Evolutionary conservation across 2,329 filamentous ascomycete genomes (phyloP), one percentile per base, ranked within the genome.

Genomic region (Hypoxylon sp.): DNA sequence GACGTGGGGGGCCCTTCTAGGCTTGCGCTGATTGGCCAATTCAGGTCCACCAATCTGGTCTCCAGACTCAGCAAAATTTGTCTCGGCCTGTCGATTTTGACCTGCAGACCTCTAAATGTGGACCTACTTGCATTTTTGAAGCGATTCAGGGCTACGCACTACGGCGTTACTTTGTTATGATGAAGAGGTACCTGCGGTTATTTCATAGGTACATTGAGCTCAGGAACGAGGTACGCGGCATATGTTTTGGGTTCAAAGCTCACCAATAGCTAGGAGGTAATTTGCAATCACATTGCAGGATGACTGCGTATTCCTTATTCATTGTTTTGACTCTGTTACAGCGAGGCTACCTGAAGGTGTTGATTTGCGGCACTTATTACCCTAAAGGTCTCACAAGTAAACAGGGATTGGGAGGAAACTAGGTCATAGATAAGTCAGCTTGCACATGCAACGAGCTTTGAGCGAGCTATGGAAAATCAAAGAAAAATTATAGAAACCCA

Each of bases 21-120:
- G 62, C 51, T 65, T 62, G 48, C 63, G 50, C 74, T 70, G 70
- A 74, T 75, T 76, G 73, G 73, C 46, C 73, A 75, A 74, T 74
- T 61, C 50, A 19, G 59, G 57, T 48, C 75, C 73, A 73, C 67
- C 50, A 14, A 39, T 44, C 48, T 74, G 74, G 72, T 77, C 74
- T 77, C 67, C 69, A 76, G 75, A 76, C 75, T 64, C 64, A 71
- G 69, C 74, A 77, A 77, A 74, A 70, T 75, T 77, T 74, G 68
- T 71, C 74, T 70, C 62, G 66, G 66, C 68, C 63, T 69, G 62
- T 71, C 71, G 63, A 73, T 67, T 68, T 72, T 66, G 67, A 63
- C 72, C 73, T 75, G 71, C 73, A 73, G 73, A 73, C 70, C 66
- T 71, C 65, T 24, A 71, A 70, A 69, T 63, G 66, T 72, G 69